A percentile compares a stretch with the other conserved stretches of the same genome.
Conservation (phyloP, 2,329 filamentous ascomycete genomes). For the Aspergillus amoenus region DNA sequence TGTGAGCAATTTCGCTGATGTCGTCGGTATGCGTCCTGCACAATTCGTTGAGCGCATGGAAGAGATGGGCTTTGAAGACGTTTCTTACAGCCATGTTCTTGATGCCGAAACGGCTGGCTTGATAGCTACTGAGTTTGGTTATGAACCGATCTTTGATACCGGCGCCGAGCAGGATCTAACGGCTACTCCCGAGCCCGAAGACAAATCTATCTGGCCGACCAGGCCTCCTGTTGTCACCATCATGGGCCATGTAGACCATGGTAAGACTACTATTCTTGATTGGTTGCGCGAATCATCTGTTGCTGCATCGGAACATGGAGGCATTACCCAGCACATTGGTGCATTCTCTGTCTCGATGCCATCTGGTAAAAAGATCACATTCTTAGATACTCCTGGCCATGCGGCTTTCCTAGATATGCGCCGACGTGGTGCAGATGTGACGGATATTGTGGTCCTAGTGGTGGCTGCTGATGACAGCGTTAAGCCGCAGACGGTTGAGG, state of each 20-base stretch:
- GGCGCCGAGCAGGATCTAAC: slow-evolving; percentile 66
- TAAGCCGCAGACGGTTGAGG: slow-evolving; percentile 94
- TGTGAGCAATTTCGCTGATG: slow-evolving; percentile 75
- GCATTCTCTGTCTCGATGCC: slow-evolving; percentile 91
- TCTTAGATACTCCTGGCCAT: slow-evolving; percentile 94
- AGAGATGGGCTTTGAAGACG: slow-evolving; percentile 85
- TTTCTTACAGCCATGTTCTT: slow-evolving; percentile 78
- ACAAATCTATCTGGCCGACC: slow-evolving; percentile 65
- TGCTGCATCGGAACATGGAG: slow-evolving; percentile 86
- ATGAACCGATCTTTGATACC: slow-evolving; percentile 73
- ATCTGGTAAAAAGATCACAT: slow-evolving; percentile 86
- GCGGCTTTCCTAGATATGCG: slow-evolving; percentile 96
- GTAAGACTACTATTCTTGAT: slow-evolving; percentile 94
- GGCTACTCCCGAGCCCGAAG: slow-evolving; percentile 66
- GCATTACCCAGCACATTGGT: slow-evolving; percentile 97
- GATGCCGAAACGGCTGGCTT: slow-evolving; percentile 87
- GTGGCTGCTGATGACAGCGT: slow-evolving; percentile 97
- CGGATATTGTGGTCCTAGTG: slow-evolving; percentile 93
- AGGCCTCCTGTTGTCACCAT: slow-evolving; percentile 96
- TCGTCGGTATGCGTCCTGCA: slow-evolving; percentile 68
- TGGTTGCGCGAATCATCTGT: slow-evolving; percentile 91
- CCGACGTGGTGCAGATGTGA: slow-evolving; percentile 90
- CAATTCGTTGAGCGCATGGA: slow-evolving; percentile 73
- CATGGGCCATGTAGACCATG: slow-evolving; percentile 98
- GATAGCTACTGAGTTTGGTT: slow-evolving; percentile 89